A percentile compares a stretch with the other conserved stretches of the same genome.
Conservation (phyloP, 306 rosid species). For the Cucurbita moschata region DNA sequence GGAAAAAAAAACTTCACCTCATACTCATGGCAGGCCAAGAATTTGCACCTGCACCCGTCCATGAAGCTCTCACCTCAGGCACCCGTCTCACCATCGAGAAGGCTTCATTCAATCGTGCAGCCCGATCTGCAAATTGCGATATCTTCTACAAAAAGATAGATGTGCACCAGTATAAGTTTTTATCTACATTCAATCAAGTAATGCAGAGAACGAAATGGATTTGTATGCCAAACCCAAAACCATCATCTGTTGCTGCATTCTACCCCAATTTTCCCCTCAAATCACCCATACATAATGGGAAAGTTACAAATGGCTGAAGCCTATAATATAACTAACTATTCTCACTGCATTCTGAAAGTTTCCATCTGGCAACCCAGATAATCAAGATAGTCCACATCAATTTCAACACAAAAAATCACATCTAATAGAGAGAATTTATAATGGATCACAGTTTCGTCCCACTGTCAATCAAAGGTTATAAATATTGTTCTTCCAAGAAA, state of each 20-base stretch:
- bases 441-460: neutral
- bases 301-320: neutral
- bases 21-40: constrained; percentile 80
- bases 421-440: neutral
- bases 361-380: neutral
- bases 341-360: neutral
- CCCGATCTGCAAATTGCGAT: constrained; percentile 68
- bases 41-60: constrained; percentile 48
- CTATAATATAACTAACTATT: neutral
- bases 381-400: neutral
- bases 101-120: constrained; percentile 86
- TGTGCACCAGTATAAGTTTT: neutral
- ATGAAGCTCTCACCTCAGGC: constrained; percentile 63
- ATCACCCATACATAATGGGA: neutral
- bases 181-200: neutral
- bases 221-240: neutral
- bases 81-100: constrained; percentile 82
- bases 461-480: neutral
- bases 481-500: neutral
- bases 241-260: neutral
- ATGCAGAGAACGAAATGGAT: neutral
- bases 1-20: constrained; percentile 29
- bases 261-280: neutral
- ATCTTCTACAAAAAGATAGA: constrained; percentile 48
- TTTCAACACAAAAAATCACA: neutral